Base-by-base conservation (phyloP, 148 eudicot genomes). In the Silene conica region DNA sequence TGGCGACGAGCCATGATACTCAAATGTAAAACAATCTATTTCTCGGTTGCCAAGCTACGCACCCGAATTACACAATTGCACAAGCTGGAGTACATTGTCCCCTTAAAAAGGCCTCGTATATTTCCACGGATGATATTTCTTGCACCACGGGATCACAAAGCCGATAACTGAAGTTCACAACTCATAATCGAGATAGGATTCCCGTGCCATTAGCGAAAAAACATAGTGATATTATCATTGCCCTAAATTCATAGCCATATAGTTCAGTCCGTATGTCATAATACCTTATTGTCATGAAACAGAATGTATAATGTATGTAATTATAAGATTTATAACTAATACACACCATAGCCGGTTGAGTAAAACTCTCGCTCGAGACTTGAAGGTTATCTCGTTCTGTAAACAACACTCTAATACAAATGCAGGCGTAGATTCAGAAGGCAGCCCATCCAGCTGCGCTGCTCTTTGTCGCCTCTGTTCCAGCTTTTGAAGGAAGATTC, bases 401-500 rank as follows among this genome's bases (percentile, higher is more conserved):
- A 77, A 67, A 84, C 64, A 80, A 82, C 82, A 63, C 78, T 76
- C 69, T 57, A 80, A 81, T 71, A 64, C 28, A 69, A 12, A 76
- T 64, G 60, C 45, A 61, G 46, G 58, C 10, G 28, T 73, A 20
- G 57, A 62, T 26, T 88, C 89, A 91, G 79, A 94, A 89, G 41
- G 99, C 99, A 25, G 99, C 99, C 99, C 99, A 95, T 77, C 99
- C 99, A 74, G 99, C 94, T 67, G 92, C 99, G 74, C 80, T 84
- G 77, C 79, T 77, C 77, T 84, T 88, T 58, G 85, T 75, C 75
- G 99, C 73, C 79, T 85, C 96, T 26, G 96, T 77, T 80, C 86
- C 96, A 10, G 86, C 73, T 72, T 86, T 73, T 0, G 96, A 81
- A 54, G 99, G 99, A 79, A 95, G 97, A 82, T 80, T 92, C 68